phyloP scores from a whole-genome alignment of 2,329 filamentous ascomycete species.

The Ceratocystis diversiconidia region DNA sequence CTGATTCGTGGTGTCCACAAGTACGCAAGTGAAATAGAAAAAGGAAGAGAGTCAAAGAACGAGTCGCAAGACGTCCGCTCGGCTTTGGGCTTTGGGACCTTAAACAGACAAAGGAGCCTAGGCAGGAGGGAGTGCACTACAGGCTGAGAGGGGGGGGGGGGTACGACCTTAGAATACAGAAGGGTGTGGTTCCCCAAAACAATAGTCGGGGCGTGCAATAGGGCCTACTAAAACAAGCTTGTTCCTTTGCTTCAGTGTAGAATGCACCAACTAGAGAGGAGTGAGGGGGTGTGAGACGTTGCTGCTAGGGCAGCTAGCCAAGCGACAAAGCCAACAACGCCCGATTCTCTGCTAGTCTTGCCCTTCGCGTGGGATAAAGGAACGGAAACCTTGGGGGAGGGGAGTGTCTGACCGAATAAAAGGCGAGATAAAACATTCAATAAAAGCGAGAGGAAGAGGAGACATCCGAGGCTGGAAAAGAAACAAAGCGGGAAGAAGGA shows the following conservation, averaged over 20 bases:
- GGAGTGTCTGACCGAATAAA: too few relatives aligned
- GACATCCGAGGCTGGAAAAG: constrained; percentile 1
- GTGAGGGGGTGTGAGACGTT: neutral
- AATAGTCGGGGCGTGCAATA: neutral
- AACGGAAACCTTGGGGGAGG: too few relatives aligned
- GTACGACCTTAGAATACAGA: neutral
- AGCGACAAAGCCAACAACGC: neutral
- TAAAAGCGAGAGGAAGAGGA: neutral
- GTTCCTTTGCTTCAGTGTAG: too few relatives aligned
- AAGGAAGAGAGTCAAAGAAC: too few relatives aligned
- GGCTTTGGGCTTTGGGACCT: too few relatives aligned
- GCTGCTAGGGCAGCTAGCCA: neutral
- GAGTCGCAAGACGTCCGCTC: too few relatives aligned
- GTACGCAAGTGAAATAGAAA: too few relatives aligned
- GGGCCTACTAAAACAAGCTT: neutral
- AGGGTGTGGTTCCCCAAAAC: too few relatives aligned
- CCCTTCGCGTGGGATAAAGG: too few relatives aligned
- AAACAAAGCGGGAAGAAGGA: constrained; percentile 5
- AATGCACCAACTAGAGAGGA: neutral
- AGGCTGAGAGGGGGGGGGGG: neutral
- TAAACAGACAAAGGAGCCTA: neutral
- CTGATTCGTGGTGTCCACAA: too few relatives aligned
- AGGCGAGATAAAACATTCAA: too few relatives aligned
- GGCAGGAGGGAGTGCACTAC: neutral
- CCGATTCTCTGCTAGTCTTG: neutral